Conservation (phyloP, 148 eudicot genomes). For the Vaccinium vitisidaea region DNA sequence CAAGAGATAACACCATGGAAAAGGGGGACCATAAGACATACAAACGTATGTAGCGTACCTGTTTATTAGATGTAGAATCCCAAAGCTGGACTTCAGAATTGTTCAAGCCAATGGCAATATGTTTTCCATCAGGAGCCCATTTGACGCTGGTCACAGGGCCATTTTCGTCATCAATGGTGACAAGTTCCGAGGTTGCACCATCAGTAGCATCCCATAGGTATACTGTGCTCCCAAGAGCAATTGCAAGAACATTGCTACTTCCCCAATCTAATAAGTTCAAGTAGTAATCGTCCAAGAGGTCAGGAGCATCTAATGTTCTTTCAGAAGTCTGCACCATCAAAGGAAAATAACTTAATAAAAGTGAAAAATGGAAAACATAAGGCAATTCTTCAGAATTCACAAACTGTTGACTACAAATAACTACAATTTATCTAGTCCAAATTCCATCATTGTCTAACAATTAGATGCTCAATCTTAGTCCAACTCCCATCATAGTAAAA, state of each 20-base stretch:
- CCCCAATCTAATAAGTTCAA: slow-evolving; percentile 94
- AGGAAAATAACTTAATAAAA: not conserved
- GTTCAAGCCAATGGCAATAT: slow-evolving; percentile 83
- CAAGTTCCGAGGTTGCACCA: slow-evolving; percentile 78
- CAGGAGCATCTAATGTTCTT: slow-evolving; percentile 91
- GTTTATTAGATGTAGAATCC: slow-evolving; percentile 76
- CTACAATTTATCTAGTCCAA: not conserved
- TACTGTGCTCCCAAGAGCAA: slow-evolving; percentile 87
- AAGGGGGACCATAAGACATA: not conserved
- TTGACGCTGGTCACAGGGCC: slow-evolving; percentile 96
- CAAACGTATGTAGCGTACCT: slow-evolving; percentile 31
- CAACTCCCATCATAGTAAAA: not conserved
- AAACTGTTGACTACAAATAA: not conserved
- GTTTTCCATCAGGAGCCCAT: slow-evolving; percentile 96
- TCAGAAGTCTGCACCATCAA: slow-evolving; percentile 65
- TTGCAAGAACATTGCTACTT: slow-evolving; percentile 77
- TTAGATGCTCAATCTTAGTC: not conserved
- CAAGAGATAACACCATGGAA: not conserved
- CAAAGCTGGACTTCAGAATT: slow-evolving; percentile 89
- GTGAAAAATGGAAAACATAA: not conserved
- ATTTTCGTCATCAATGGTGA: slow-evolving; percentile 70
- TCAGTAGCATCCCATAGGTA: slow-evolving; percentile 89
- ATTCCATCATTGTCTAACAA: not conserved
- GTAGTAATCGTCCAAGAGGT: slow-evolving; percentile 82
- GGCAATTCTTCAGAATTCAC: not conserved